Conservation (phyloP, 2,329 filamentous ascomycete species). For the Penicillium sp. region DNA sequence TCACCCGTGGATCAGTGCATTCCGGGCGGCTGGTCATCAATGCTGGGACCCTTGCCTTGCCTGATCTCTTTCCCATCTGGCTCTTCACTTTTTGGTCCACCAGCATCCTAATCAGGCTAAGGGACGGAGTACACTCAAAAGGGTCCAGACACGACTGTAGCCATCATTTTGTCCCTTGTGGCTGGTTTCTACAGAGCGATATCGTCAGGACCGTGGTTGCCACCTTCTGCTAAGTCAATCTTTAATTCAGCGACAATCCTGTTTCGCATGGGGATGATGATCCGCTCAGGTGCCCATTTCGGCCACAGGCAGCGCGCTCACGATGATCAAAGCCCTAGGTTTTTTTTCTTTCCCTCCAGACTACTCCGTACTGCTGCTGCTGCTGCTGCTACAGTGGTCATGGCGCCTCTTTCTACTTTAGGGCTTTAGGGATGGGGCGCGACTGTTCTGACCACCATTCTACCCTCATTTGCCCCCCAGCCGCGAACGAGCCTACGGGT, state of each 20-base stretch:
- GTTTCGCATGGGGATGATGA: slow-evolving; percentile 9
- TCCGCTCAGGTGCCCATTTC: slow-evolving; percentile 11
- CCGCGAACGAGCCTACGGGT: slow-evolving; percentile 11
- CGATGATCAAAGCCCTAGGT: background rate
- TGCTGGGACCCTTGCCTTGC: background rate
- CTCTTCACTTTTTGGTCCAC: background rate
- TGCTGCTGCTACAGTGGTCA: background rate
- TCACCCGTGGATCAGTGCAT: slow-evolving; percentile 3
- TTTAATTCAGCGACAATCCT: slow-evolving; percentile 12
- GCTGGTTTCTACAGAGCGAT: background rate
- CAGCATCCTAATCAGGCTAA: slow-evolving; percentile 5
- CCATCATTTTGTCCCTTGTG: slow-evolving; percentile 12
- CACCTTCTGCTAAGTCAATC: slow-evolving; percentile 3
- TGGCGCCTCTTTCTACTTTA: slow-evolving; percentile 3
- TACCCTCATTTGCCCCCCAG: slow-evolving; percentile 5
- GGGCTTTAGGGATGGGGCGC: background rate
- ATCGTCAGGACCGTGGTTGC: slow-evolving; percentile 14
- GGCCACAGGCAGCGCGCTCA: slow-evolving; percentile 6
- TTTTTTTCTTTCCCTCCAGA: background rate
- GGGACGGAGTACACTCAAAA: background rate
- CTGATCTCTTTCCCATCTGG: background rate
- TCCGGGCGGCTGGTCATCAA: slow-evolving; percentile 1
- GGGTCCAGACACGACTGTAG: slow-evolving; percentile 9
- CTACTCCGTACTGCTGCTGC: too few species aligned
- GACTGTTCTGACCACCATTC: background rate